A percentile compares a stretch with the other conserved stretches of the same genome.
phyloP scores from a whole-genome alignment of 75 land plant genomes.

The Ceratopteris richardii region DNA sequence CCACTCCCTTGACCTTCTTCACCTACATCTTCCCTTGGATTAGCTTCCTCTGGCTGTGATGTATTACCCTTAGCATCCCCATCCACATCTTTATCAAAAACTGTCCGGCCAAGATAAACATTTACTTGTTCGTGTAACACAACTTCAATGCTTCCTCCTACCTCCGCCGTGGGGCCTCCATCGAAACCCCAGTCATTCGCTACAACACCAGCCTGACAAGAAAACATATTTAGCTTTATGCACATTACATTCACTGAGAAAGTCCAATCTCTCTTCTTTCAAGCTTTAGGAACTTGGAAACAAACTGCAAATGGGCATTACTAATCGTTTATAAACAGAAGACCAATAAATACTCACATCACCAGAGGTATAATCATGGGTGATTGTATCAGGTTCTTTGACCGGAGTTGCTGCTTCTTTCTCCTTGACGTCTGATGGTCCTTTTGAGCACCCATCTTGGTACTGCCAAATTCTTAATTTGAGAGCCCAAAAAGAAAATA shows the following conservation, averaged over 20 bases:
- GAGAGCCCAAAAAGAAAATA: too few relatives aligned
- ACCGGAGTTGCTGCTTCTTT: background rate
- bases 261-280: too few relatives aligned
- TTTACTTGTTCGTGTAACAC: slow-evolving; percentile 2
- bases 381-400: background rate
- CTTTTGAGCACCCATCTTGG: slow-evolving; percentile 3
- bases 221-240: background rate
- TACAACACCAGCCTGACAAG: background rate
- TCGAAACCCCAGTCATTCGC: background rate
- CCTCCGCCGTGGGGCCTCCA: background rate
- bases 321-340: too few relatives aligned
- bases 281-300: background rate
- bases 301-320: background rate
- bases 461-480: too few relatives aligned
- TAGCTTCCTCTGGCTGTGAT: too few relatives aligned
- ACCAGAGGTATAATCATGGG: background rate
- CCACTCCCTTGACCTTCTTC: too few relatives aligned
- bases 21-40: too few relatives aligned
- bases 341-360: background rate
- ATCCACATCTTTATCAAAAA: background rate
- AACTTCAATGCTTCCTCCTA: background rate
- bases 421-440: background rate
- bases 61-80: too few relatives aligned
- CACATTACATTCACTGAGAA: too few relatives aligned
- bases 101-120: background rate